Base-by-base conservation (phyloP, 1,139 yeast genomes). In the Lodderomyces theae region DNA sequence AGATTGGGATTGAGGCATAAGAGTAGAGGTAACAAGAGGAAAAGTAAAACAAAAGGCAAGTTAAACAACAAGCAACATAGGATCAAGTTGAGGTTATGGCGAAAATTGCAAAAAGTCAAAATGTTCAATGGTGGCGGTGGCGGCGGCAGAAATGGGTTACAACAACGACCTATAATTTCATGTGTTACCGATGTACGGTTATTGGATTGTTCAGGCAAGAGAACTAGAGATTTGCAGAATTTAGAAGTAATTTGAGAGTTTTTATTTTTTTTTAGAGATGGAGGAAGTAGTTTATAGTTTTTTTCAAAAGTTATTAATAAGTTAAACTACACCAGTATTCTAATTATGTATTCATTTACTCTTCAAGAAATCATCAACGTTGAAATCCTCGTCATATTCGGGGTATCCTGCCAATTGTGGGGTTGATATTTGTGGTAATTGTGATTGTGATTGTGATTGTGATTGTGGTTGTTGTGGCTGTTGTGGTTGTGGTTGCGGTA, bases 301-400 rank as follows among this genome's bases (percentile, higher is more conserved):
- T n/a, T n/a, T n/a, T n/a, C n/a, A n/a, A n/a, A n/a, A n/a, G n/a
- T n/a, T n/a, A n/a, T n/a, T n/a, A n/a, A n/a, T n/a, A n/a, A n/a
- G n/a, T n/a, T n/a, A n/a, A n/a, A n/a, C n/a, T n/a, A n/a, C n/a
- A n/a, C n/a, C n/a, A n/a, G n/a, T n/a, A n/a, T n/a, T n/a, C n/a
- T n/a, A n/a, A n/a, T n/a, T n/a, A n/a, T n/a, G n/a, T n/a, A n/a
- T n/a, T n/a, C n/a, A n/a, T n/a, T n/a, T n/a, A 26, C 50, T 53
- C 41, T 58, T 56, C 33, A 67, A 52, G 46, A 68, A 68, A 42
- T 68, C 70, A 44, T 61, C 63, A 16, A 68, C 70, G 48, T 67
- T 72, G 49, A 68, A 68, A 17, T 62, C 57, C 29, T 59, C 56
- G n/a, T 45, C 36, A 25, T 35, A 28, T 21, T 9, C 26, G 2